Conservation (phyloP, 345 rosid genomes). For the Syzygium aqueum region DNA sequence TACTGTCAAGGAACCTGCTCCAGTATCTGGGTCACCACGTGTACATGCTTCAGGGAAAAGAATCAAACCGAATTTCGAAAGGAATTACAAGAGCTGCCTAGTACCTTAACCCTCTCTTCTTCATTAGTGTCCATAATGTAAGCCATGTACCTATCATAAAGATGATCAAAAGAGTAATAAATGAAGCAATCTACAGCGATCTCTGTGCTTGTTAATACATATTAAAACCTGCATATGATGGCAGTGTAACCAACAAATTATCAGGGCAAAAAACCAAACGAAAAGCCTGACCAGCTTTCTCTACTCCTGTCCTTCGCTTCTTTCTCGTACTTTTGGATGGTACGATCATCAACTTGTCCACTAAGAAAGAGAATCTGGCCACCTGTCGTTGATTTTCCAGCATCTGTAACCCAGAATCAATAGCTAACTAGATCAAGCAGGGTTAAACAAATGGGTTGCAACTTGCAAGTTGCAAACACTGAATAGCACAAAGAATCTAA, state of each 20-base stretch:
- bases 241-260: neutral
- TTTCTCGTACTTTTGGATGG: constrained; percentile 90
- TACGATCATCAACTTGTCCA: constrained; percentile 95
- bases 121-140: constrained; percentile 98
- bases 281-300: constrained; percentile 73
- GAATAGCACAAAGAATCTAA: neutral
- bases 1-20: neutral
- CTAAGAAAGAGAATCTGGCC: constrained; percentile 96
- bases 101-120: constrained; percentile 89
- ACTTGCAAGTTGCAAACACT: neutral
- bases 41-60: neutral
- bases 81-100: neutral
- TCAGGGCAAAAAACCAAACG: neutral
- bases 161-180: neutral
- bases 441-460: neutral
- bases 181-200: neutral
- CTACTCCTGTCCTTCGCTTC: constrained; percentile 97
- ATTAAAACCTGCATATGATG: neutral
- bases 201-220: neutral
- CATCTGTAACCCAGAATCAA: constrained; percentile 36
- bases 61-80: neutral
- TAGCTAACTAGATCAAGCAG: neutral
- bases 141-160: constrained; percentile 84
- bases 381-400: constrained; percentile 93
- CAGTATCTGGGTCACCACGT: neutral